Evolutionary conservation across 331 rosid genomes (phyloP), one percentile per base, ranked within the genome.

Genomic region (Prunus yedoensis): DNA sequence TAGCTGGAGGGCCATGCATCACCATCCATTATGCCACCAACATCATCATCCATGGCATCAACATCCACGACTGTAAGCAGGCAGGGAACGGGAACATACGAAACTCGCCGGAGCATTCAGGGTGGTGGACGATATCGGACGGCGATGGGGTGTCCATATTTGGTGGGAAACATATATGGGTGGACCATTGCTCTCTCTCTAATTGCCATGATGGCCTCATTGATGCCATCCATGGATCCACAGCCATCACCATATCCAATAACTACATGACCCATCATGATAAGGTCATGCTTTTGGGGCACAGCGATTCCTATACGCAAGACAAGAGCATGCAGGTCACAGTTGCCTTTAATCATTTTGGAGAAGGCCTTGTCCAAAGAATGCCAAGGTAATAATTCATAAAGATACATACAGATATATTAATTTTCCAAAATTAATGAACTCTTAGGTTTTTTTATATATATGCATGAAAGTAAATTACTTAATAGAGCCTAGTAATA

Each of bases 341-440:
- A 3, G 10, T 91, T 5, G 97, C 97, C 45, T 91, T 89, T 63
- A 91, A 91, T 84, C 97, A 91, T 76, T 91, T 91, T 73, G 97
- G 97, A 14, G 98, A 93, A 81, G 97, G 97, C 21, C 97, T 93
- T 50, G 96, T 93, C 3, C 98, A 93, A 64, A 88, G 98, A 85
- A 93, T 93, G 96, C 98, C 98, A 9, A 93, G 98, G 98, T 93
- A 81, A 38, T 38, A 38, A 38, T 38, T 38, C 43, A 38, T 6
- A 38, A 6, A 38, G 43, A 38, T 38, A 38, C 9, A 6, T 38
- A 38, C 14, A 47, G 51, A 3, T 47, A 8, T 47, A 3, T 49
- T 15, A 49, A 49, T 13, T 49, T 13, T 49, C 38, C 38, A 35
- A 35, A 35, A 35, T 35, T 32, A 32, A 32, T 4, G 7, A 32